Evolutionary conservation across 2,329 filamentous ascomycete genomes (phyloP), one percentile per base, ranked within the genome.

Genomic region (Aspergillus sp.): DNA sequence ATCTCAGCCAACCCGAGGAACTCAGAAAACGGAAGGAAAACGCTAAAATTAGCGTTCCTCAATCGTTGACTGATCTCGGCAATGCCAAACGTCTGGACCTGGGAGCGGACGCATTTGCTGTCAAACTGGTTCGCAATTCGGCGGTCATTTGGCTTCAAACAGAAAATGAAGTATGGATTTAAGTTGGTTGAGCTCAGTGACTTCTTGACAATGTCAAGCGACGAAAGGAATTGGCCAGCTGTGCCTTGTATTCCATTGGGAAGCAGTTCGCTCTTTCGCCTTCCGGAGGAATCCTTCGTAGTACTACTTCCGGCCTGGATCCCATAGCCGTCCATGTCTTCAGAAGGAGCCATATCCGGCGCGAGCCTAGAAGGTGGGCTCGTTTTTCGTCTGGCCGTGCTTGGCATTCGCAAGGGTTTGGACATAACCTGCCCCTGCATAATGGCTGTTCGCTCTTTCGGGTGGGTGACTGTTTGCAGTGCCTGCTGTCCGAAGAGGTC

Each of bases 101-200:
- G 91, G 8, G 83, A 84, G 3, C 91, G 80, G 14, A 98, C 91
- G 55, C 91, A 98, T 61, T 96, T 96, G 72, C 86, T 95, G 60
- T 98, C 91, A 49, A 96, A 98, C 53, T 98, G 91, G 47, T 98
- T 98, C 40, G 91, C 89, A 45, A 98, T 98, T 30, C 91, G 79
- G 33, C 91, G 76, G 56, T 98, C 91, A 48, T 98, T 98, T 14
- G 91, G 89, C 63, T 98, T 98, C 42, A 98, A 64, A 52, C 91
- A 98, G 61, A 98, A 95, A 27, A 98, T 75, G 48, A 95, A 96
- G 61, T 98, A 98, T 1, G 82, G 76, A 51, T 98, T 98, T 8
- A 86, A 83, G 51, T 86, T 84, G 3, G 80, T 75, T 2, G 83
- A 78, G 2, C 78, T 82, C 27, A 98, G 68, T 2, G 86, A 88